phyloP scores from a whole-genome alignment of 495 filamentous ascomycete genomes.

The Penicillium chermesinum region DNA sequence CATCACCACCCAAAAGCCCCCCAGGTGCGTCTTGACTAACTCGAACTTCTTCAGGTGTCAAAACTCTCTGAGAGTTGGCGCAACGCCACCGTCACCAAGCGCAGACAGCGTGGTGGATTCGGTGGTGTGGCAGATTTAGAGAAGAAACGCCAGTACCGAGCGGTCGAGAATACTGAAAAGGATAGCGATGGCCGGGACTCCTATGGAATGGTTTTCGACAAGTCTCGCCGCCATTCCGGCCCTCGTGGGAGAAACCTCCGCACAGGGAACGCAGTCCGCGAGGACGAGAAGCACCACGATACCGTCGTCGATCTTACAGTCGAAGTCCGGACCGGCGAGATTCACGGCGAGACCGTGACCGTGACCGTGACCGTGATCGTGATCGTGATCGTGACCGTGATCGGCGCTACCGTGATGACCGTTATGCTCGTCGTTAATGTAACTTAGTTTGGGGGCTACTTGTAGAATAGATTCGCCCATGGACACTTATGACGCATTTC shows the following conservation, averaged over 20 bases:
- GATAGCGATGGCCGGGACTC: slow-evolving; percentile 51
- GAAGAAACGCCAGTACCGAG: slow-evolving; percentile 82
- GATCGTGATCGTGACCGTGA: background rate
- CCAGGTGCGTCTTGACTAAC: slow-evolving; percentile 17
- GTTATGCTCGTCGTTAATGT: slow-evolving; percentile 20
- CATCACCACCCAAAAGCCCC: background rate
- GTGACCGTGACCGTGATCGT: slow-evolving; percentile 9
- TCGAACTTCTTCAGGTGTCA: slow-evolving; percentile 53
- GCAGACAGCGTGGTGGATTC: slow-evolving; percentile 72
- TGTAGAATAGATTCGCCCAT: too few relatives aligned
- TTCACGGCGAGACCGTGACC: slow-evolving; percentile 27
- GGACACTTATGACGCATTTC: background rate
- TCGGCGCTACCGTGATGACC: slow-evolving; percentile 14
- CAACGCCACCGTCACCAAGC: slow-evolving; percentile 77
- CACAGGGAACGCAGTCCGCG: slow-evolving; percentile 41
- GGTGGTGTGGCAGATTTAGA: slow-evolving; percentile 83
- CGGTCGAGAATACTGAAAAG: slow-evolving; percentile 52
- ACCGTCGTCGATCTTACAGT: slow-evolving; percentile 43
- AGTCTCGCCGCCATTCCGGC: slow-evolving; percentile 43
- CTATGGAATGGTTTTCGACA: slow-evolving; percentile 82
- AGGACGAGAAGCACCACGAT: slow-evolving; percentile 21
- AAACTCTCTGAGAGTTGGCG: slow-evolving; percentile 90
- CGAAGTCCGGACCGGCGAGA: slow-evolving; percentile 43
- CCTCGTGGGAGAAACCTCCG: slow-evolving; percentile 1
- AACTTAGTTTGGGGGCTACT: slow-evolving; percentile 5